Evolutionary conservation across 2,329 filamentous ascomycete genomes (phyloP).

Genomic region (Fusarium austroafricanum): DNA sequence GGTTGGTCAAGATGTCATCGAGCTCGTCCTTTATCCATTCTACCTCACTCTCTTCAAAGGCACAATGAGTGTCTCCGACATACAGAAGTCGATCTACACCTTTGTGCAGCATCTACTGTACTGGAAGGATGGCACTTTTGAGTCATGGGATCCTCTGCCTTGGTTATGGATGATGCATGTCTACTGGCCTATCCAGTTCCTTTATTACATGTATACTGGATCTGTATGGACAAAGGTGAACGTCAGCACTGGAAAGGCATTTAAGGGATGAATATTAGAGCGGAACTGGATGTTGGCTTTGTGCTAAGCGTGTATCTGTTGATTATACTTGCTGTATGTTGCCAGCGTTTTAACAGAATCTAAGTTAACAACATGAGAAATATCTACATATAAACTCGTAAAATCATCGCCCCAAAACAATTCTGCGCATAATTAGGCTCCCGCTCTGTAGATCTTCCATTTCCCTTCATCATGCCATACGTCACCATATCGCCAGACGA

Average conservation of each 20-base stretch:
- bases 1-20: conserved; percentile 74
- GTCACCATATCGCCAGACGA: not conserved
- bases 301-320: no score
- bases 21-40: conserved; percentile 60
- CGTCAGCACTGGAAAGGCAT: conserved; percentile 67
- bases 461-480: not conserved
- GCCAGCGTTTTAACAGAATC: not conserved
- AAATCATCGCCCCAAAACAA: not conserved
- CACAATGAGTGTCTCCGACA: conserved; percentile 36
- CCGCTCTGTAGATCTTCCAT: not conserved
- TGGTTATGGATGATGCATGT: conserved; percentile 68
- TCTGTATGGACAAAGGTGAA: conserved; percentile 72
- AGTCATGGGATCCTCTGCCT: conserved; percentile 66
- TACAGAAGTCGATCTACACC: conserved; percentile 39
- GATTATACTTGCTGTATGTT: no score
- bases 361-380: not conserved
- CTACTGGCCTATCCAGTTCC: conserved; percentile 66
- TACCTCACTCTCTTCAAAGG: conserved; percentile 48
- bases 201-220: conserved; percentile 56
- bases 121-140: conserved; percentile 68
- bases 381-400: not conserved
- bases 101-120: conserved; percentile 55
- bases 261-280: conserved; percentile 25
- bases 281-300: no score
- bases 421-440: not conserved